These are phyloP conservation scores for Cercospora sp. DNA, from an alignment of 2,329 filamentous ascomycete genomes.

Conservation along the genomic window DNA sequence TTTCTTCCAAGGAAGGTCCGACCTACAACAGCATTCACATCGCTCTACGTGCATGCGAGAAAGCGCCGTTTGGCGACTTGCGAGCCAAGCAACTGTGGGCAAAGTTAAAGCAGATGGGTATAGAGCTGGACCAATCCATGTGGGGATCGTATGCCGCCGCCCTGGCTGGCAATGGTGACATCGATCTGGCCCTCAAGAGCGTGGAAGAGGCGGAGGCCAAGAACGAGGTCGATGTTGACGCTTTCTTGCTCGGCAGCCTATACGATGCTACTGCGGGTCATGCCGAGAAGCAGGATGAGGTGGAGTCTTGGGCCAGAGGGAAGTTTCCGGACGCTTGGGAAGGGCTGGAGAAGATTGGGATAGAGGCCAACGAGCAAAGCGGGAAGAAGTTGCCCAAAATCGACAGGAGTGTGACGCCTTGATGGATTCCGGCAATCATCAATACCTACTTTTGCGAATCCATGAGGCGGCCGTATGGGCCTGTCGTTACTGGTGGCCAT, in stretches of 20 bases:
- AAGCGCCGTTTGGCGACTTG: conserved; percentile 50
- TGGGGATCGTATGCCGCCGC: conserved; percentile 77
- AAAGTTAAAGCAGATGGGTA: conserved; percentile 70
- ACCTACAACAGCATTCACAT: conserved; percentile 78
- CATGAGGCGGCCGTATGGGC: not conserved
- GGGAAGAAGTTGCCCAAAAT: conserved; percentile 30
- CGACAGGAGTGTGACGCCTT: conserved; percentile 29
- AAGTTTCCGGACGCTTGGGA: conserved; percentile 70
- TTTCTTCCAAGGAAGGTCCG: conserved; percentile 81
- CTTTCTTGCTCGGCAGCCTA: conserved; percentile 73
- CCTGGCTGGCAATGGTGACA: conserved; percentile 69
- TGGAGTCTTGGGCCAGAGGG: conserved; percentile 72
- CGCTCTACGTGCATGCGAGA: conserved; percentile 77
- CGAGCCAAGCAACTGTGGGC: conserved; percentile 64
- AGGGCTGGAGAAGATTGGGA: conserved; percentile 59
- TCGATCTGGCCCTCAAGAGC: conserved; percentile 66
- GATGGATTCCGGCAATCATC: not conserved
- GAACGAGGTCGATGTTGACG: conserved; percentile 67
- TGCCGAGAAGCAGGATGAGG: conserved; percentile 59
- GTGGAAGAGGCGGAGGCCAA: conserved; percentile 67
- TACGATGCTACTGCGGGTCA: conserved; percentile 70
- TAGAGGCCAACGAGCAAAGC: conserved; percentile 24
- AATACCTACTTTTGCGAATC: not conserved
- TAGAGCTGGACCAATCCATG: conserved; percentile 72
- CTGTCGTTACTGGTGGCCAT: not conserved